phyloP scores from a whole-genome alignment of 78 protist species.

The Speleostelium caveatum region DNA sequence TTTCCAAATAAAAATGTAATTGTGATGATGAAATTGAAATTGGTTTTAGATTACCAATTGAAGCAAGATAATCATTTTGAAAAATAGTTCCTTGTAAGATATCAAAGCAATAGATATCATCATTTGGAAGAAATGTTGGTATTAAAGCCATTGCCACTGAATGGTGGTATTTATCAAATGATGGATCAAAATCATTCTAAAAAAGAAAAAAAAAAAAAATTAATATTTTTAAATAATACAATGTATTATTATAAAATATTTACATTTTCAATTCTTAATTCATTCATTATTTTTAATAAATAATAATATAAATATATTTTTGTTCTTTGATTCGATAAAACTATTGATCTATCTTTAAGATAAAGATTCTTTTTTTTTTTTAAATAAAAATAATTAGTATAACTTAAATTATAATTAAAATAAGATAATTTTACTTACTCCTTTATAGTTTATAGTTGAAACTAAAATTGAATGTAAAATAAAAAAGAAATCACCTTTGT shows the following conservation, averaged over 20 bases:
- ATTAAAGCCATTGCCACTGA: slow-evolving; percentile 31
- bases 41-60: slow-evolving; percentile 34
- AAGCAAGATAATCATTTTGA: slow-evolving; percentile 42
- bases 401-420: neutral
- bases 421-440: neutral
- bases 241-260: too few relatives aligned
- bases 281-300: slow-evolving; percentile 42
- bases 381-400: neutral
- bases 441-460: slow-evolving; percentile 52
- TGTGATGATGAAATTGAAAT: neutral
- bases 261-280: slow-evolving; percentile 49
- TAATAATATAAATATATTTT: slow-evolving; percentile 24
- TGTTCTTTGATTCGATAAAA: slow-evolving; percentile 57
- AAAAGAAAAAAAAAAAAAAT: neutral
- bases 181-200: slow-evolving; percentile 66
- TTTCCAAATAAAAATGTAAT: slow-evolving; percentile 35
- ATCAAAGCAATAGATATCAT: slow-evolving; percentile 24
- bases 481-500: slow-evolving; percentile 46
- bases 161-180: slow-evolving; percentile 46
- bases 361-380: neutral
- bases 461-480: slow-evolving; percentile 53
- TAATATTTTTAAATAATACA: too few relatives aligned
- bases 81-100: slow-evolving; percentile 1
- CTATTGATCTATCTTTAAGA: slow-evolving; percentile 34
- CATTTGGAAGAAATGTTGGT: slow-evolving; percentile 48